phyloP scores from a whole-genome alignment of 78 protist species.

The Dictyostelium citrinum region DNA sequence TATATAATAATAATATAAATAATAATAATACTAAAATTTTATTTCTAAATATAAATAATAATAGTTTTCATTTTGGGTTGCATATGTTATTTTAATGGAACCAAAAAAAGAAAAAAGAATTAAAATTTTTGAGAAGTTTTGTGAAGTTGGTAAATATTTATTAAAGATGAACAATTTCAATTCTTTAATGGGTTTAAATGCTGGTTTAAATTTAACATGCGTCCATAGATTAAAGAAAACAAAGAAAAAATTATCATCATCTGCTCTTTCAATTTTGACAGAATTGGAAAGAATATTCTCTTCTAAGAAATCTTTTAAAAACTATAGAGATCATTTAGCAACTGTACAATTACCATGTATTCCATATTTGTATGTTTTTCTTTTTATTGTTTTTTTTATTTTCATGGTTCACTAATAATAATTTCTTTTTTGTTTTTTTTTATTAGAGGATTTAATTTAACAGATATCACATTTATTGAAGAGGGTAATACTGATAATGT shows the following conservation, averaged over 20 bases:
- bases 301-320: constrained; percentile 75
- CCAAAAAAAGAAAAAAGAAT: constrained; percentile 64
- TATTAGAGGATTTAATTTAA: constrained; percentile 51
- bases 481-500: constrained; percentile 64
- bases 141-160: constrained; percentile 43
- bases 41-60: neutral
- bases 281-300: constrained; percentile 70
- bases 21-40: neutral
- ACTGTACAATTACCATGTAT: constrained; percentile 34
- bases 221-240: constrained; percentile 79
- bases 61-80: constrained; percentile 72
- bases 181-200: constrained; percentile 74
- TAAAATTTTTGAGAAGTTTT: constrained; percentile 63
- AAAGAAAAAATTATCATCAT: constrained; percentile 51
- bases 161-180: constrained; percentile 67
- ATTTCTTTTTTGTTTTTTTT: neutral
- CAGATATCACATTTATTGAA: constrained; percentile 82
- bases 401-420: neutral
- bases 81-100: constrained; percentile 42
- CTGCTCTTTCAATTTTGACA: neutral
- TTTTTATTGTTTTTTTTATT: neutral
- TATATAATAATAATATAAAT: neutral
- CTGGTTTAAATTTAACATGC: constrained; percentile 70
- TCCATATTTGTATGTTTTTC: constrained; percentile 53
- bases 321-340: constrained; percentile 53